A percentile compares a stretch with the other conserved stretches of the same genome.
Evolutionary conservation across 2,329 filamentous ascomycete species (phyloP).

Genomic region (Cercospora nicotianae): DNA sequence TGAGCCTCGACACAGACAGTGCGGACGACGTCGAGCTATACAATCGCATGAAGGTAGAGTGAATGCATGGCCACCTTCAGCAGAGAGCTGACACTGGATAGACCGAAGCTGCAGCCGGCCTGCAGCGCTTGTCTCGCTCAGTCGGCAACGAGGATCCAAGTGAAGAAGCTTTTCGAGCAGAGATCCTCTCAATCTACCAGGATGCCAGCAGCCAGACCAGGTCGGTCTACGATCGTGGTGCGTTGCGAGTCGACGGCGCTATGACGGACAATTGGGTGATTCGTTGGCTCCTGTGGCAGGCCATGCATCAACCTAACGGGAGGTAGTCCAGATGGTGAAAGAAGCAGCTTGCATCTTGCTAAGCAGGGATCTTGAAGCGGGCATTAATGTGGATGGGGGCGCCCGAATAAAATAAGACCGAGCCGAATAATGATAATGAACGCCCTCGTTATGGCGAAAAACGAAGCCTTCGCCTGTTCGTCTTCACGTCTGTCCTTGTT

Average conservation of each 20-base stretch:
- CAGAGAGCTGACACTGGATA: background rate
- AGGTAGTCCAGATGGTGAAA: background rate
- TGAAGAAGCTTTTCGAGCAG: slow-evolving; percentile 46
- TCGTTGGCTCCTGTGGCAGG: slow-evolving; percentile 50
- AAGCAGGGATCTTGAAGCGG: background rate
- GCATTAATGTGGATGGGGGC: background rate
- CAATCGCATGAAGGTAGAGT: background rate
- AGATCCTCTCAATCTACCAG: slow-evolving; percentile 43
- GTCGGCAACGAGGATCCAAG: slow-evolving; percentile 23
- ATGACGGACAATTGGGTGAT: slow-evolving; percentile 50
- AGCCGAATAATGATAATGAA: background rate
- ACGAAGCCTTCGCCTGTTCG: background rate
- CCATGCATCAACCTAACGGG: slow-evolving; percentile 20
- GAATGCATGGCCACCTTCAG: background rate
- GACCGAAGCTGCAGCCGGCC: slow-evolving; percentile 1
- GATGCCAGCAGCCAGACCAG: slow-evolving; percentile 40
- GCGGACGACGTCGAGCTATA: background rate
- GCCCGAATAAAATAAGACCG: background rate
- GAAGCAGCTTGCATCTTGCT: background rate
- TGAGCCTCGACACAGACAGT: background rate
- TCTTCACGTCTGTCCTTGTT: slow-evolving; percentile 26
- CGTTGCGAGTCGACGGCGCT: slow-evolving; percentile 37
- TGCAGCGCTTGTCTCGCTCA: slow-evolving; percentile 1
- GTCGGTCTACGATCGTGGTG: slow-evolving; percentile 43
- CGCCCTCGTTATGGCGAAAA: background rate